Evolutionary conservation across 176 grass and related monocot species (phyloP).

Genomic region (Carex scoparia): DNA sequence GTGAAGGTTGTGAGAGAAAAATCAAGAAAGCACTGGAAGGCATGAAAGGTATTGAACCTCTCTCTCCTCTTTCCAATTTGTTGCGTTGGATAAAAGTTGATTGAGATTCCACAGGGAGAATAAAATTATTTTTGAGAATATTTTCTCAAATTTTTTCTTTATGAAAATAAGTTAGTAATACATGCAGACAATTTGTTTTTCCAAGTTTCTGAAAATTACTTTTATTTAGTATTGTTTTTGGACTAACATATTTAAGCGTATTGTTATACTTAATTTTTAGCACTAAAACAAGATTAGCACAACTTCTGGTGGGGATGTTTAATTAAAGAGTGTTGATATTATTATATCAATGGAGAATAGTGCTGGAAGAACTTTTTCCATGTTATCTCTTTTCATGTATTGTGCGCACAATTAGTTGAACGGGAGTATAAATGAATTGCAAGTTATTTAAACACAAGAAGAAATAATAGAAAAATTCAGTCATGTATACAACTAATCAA

Average conservation of each 20-base stretch:
- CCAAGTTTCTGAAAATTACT: not conserved
- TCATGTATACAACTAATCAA: not conserved
- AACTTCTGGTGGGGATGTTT: not conserved
- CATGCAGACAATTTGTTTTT: not conserved
- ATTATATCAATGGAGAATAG: not conserved
- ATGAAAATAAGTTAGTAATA: not conserved
- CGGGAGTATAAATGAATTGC: too few species aligned
- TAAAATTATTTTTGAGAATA: not conserved
- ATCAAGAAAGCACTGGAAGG: constrained; percentile 52
- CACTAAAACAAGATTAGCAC: not conserved
- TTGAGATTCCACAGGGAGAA: not conserved
- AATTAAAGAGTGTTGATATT: not conserved
- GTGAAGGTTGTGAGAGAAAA: constrained; percentile 91
- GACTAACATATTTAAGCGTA: not conserved
- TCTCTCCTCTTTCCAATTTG: not conserved
- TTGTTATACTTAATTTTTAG: not conserved
- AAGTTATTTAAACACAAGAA: not conserved
- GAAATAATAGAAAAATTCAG: not conserved
- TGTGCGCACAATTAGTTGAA: not conserved
- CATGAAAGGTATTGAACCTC: constrained; percentile 43
- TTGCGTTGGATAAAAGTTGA: not conserved
- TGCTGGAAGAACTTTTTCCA: not conserved
- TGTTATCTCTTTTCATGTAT: not conserved
- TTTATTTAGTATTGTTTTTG: not conserved
- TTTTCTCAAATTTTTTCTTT: too few species aligned